phyloP scores from a whole-genome alignment of 371 early-diverging fungal genomes.

The Entomophthora muscae region DNA sequence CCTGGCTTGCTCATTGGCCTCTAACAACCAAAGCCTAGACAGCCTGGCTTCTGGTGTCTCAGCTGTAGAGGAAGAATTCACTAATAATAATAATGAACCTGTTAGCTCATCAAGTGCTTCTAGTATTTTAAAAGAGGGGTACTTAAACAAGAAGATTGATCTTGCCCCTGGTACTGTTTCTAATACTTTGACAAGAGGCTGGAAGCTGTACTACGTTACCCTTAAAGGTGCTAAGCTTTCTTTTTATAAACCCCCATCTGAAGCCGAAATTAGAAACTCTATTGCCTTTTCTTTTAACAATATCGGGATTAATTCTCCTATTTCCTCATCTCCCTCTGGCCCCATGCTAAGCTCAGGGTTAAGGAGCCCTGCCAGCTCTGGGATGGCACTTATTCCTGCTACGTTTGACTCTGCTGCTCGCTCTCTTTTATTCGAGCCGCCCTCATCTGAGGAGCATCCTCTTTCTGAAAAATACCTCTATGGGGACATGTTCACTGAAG shows the following conservation, averaged over 20 bases:
- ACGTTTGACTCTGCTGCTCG: constrained; percentile 31
- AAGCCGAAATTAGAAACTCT: constrained; percentile 33
- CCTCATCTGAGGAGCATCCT: constrained; percentile 15
- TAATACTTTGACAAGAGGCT: constrained; percentile 38
- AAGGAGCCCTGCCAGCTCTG: constrained; percentile 9
- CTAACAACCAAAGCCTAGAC: neutral
- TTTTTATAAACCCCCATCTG: constrained; percentile 51
- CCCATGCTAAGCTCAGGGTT: constrained; percentile 9
- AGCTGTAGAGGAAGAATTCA: neutral
- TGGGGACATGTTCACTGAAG: constrained; percentile 42
- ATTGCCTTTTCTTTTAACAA: constrained; percentile 24
- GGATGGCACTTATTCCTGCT: constrained; percentile 28
- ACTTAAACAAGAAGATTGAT: constrained; percentile 42
- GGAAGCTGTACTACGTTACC: constrained; percentile 59
- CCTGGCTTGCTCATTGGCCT: neutral
- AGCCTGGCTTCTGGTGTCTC: neutral
- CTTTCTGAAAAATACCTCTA: constrained; percentile 26
- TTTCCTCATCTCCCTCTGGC: constrained; percentile 12
- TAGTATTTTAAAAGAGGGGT: constrained; percentile 27
- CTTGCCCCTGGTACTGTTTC: constrained; percentile 27
- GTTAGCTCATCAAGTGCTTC: constrained; percentile 1
- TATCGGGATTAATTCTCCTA: constrained; percentile 15
- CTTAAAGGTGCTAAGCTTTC: constrained; percentile 65
- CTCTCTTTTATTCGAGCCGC: constrained; percentile 27
- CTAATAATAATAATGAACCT: neutral